Percentiles rank a stretch among this genome's conserved stretches.
phyloP scores from a whole-genome alignment of 768 basidiomycete species.

The Gautieria morchelliformis region DNA sequence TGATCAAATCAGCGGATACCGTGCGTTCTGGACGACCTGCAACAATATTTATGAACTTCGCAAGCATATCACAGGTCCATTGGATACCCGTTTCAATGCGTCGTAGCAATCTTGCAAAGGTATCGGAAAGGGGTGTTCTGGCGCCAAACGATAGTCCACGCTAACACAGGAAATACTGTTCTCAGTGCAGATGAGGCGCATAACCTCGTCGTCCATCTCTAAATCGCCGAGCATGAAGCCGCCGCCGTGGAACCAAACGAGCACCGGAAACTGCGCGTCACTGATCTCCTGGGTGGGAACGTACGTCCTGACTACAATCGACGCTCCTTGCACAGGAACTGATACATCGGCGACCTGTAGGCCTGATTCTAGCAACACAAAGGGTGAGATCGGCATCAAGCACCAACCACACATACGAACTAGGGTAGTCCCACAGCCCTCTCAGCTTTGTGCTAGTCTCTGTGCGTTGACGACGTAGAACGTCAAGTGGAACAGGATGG shows the following conservation, averaged over 20 bases:
- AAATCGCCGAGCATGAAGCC: constrained; percentile 10
- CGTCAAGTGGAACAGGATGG: neutral
- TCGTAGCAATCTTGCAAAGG: constrained; percentile 15
- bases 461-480: neutral
- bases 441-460: neutral
- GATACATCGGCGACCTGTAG: neutral
- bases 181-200: constrained; percentile 12
- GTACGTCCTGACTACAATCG: neutral
- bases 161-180: constrained; percentile 12
- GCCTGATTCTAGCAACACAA: neutral
- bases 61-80: neutral
- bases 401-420: neutral
- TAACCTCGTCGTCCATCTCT: constrained; percentile 14
- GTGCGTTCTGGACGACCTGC: constrained; percentile 8
- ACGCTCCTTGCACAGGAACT: neutral
- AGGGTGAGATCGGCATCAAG: neutral
- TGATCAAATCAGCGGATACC: constrained; percentile 12
- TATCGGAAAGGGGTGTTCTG: constrained; percentile 14
- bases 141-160: constrained; percentile 13
- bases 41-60: neutral
- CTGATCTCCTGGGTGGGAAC: neutral
- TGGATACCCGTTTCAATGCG: constrained; percentile 17
- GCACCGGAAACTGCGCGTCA: neutral
- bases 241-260: neutral
- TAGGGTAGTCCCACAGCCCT: neutral